Base-by-base conservation (phyloP, 176 grass and related monocot genomes). In the Lolium perenne region DNA sequence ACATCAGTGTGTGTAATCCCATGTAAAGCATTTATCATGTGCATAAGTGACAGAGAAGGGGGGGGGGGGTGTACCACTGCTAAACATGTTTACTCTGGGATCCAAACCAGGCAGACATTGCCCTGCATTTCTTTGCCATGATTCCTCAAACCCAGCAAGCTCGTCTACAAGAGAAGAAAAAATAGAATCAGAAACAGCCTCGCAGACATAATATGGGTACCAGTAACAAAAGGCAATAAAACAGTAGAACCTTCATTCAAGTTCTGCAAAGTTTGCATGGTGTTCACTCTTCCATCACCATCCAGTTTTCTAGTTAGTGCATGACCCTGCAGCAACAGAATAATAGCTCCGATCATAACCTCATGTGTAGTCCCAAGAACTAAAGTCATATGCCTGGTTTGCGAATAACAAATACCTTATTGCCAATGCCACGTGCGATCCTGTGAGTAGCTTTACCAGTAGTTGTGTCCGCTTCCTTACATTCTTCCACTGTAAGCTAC, bases 401-500 rank as follows among this genome's bases (percentile, higher is more conserved):
- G 47, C 17, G 23, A 63, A 77, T 60, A 78, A 17, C 14, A 83
- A 29, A 20, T 88, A 99, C 97, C 83, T 96, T 94, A 43, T 88
- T 87, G 77, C 65, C 84, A 83, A 96, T 94, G 49, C 94, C 97
- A 80, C 87, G 92, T 74, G 94, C 91, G 8, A 99, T 45, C 80
- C 87, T 88, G 73, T 96, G 94, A 50, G 86, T 60, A 3, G 94
- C 97, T 93, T 76, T 94, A 66, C 92, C 53, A 70, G 88, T 93
- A 65, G 82, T 71, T 12, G 92, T 87, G 58, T 99, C 87, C 29
- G 97, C 88, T 88, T 96, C 94, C 82, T 85, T 96, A 10, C 82
- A 90, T 85, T 99, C 97, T 83, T 99, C 94, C 78, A 94, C 10
- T 70, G 87, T 80, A 80, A 94, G 80, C 97, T 96, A 88, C 23